Percentiles rank a stretch among this genome's conserved stretches.
These are phyloP conservation scores for Saccharomycopsis amapae DNA, from an alignment of 805 yeast species.

Conservation along the genomic window DNA sequence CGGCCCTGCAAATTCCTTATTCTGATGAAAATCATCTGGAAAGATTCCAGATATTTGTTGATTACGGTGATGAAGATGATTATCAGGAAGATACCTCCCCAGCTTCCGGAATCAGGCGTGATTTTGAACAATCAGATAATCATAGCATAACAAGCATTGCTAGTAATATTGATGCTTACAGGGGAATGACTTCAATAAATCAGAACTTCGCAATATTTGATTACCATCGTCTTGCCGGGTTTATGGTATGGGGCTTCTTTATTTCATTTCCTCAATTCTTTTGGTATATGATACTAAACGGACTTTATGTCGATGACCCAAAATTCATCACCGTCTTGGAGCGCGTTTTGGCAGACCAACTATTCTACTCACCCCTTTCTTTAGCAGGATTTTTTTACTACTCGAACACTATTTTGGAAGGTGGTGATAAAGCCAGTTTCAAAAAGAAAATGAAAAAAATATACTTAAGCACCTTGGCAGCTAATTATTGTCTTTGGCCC, in stretches of 20 bases:
- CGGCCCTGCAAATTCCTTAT: conserved; percentile 20
- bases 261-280: conserved; percentile 78
- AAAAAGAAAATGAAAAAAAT: conserved; percentile 54
- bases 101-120: background rate
- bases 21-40: conserved; percentile 23
- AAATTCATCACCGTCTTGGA: conserved; percentile 78
- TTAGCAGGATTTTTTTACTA: conserved; percentile 75
- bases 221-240: conserved; percentile 66
- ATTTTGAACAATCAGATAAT: too few relatives aligned
- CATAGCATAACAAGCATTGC: background rate
- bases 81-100: conserved; percentile 23
- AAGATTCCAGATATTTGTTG: conserved; percentile 23
- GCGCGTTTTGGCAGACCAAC: conserved; percentile 83
- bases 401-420: conserved; percentile 74
- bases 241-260: conserved; percentile 80
- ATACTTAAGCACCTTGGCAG: conserved; percentile 60
- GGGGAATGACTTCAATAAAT: background rate
- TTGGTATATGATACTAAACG: conserved; percentile 82
- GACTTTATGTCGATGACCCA: conserved; percentile 71
- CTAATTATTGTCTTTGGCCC: conserved; percentile 75
- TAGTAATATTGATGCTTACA: too few relatives aligned
- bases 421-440: conserved; percentile 59
- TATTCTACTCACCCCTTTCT: conserved; percentile 82
- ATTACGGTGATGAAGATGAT: conserved; percentile 30
- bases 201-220: conserved; percentile 39